Evolutionary conservation across 1,139 yeast species (phyloP).

Genomic region (Lodderomyces pseudojiufengensis): DNA sequence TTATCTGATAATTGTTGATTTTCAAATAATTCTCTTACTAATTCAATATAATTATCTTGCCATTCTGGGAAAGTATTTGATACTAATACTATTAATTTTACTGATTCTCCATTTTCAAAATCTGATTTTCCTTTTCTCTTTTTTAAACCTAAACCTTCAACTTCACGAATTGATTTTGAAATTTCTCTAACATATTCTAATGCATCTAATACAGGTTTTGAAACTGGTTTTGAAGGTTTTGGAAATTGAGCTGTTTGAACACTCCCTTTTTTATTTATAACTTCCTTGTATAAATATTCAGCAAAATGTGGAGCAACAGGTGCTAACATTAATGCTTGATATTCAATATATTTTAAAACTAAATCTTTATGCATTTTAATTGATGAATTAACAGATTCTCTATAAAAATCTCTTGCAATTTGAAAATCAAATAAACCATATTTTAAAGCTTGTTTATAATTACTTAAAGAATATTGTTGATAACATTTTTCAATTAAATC

Average conservation of each 20-base stretch:
- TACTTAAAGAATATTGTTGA: conserved; percentile 65
- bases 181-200: conserved; percentile 74
- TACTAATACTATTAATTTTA: conserved; percentile 66
- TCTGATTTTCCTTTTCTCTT: conserved; percentile 84
- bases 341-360: conserved; percentile 75
- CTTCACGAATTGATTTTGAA: conserved; percentile 84
- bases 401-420: conserved; percentile 91
- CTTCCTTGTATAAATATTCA: conserved; percentile 83
- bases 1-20: conserved; percentile 57
- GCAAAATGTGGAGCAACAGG: conserved; percentile 97
- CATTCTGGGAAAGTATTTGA: conserved; percentile 90
- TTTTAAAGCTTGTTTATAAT: conserved; percentile 87
- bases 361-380: conserved; percentile 81
- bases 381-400: conserved; percentile 62
- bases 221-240: conserved; percentile 60
- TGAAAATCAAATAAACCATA: conserved; percentile 91
- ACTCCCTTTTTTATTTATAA: conserved; percentile 57
- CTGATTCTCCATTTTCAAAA: conserved; percentile 69
- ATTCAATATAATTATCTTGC: conserved; percentile 85
- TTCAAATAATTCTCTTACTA: conserved; percentile 78
- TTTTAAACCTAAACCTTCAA: conserved; percentile 84
- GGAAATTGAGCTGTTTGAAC: conserved; percentile 83
- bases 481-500: conserved; percentile 69
- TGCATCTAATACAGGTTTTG: conserved; percentile 59
- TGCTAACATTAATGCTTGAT: conserved; percentile 77